These are phyloP conservation scores for Hygrocybe punicea DNA, from an alignment of 768 basidiomycete species.

Conservation along the genomic window DNA sequence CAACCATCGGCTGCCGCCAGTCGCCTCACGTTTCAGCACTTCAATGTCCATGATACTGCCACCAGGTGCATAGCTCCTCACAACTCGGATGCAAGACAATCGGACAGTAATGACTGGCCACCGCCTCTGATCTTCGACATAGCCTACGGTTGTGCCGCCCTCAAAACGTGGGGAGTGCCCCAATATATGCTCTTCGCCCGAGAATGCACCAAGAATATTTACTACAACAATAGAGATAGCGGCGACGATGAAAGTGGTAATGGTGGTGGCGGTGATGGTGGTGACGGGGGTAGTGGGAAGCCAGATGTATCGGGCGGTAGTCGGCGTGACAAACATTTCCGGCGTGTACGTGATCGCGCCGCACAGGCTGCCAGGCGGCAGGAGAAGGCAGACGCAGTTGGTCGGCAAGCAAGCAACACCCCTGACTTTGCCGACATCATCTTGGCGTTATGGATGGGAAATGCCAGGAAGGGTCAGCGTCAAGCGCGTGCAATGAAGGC, in stretches of 20 bases:
- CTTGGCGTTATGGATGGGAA: constrained; percentile 15
- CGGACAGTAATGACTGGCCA: constrained; percentile 11
- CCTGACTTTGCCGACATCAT: constrained; percentile 17
- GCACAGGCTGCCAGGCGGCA: constrained; percentile 12
- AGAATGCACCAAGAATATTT: constrained; percentile 10
- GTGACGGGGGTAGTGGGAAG: not conserved
- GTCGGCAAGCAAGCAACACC: constrained; percentile 8
- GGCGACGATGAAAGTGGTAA: not conserved
- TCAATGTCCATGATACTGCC: constrained; percentile 4
- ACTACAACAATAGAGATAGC: constrained; percentile 2
- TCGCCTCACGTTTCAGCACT: constrained; percentile 11
- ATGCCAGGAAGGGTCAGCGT: constrained; percentile 13
- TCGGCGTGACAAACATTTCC: constrained; percentile 6
- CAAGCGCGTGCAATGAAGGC: constrained; percentile 15
- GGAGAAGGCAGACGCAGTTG: not conserved
- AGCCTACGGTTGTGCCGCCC: constrained; percentile 15
- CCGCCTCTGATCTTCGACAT: constrained; percentile 15
- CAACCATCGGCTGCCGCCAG: constrained; percentile 1
- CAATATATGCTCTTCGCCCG: constrained; percentile 12
- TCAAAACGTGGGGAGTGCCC: constrained; percentile 19
- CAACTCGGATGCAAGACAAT: constrained; percentile 16
- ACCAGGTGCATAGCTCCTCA: constrained; percentile 5
- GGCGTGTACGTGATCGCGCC: constrained; percentile 12
- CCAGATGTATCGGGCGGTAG: not conserved
- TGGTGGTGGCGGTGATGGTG: not conserved